These are phyloP conservation scores for Penicillium crustosum DNA, from an alignment of 2,329 filamentous ascomycete species.

Conservation along the genomic window DNA sequence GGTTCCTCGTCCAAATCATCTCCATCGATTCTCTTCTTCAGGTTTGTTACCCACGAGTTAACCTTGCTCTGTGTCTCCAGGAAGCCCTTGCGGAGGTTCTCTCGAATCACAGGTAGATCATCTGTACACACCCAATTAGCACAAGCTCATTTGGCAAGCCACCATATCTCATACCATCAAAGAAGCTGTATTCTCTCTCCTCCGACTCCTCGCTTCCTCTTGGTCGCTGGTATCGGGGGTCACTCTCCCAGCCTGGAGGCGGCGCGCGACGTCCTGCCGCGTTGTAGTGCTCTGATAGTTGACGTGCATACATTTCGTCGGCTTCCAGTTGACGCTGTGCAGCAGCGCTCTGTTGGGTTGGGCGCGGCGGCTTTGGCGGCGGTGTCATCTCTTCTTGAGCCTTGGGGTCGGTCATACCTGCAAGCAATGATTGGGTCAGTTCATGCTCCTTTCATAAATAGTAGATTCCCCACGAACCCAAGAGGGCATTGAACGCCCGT, in stretches of 20 bases:
- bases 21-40: constrained; percentile 93
- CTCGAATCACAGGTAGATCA: constrained; percentile 86
- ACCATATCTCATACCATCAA: constrained; percentile 61
- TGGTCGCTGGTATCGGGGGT: constrained; percentile 44
- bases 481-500: constrained; percentile 89
- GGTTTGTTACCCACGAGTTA: constrained; percentile 84
- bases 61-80: constrained; percentile 89
- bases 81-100: constrained; percentile 93
- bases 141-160: neutral
- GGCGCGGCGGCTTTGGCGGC: constrained; percentile 79
- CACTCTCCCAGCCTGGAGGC: constrained; percentile 34
- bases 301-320: constrained; percentile 87
- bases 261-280: constrained; percentile 36
- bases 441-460: neutral
- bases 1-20: constrained; percentile 60
- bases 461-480: constrained; percentile 58
- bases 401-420: constrained; percentile 78
- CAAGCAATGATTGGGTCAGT: constrained; percentile 11
- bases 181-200: constrained; percentile 80
- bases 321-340: constrained; percentile 80
- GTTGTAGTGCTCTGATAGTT: constrained; percentile 88
- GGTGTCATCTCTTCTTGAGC: constrained; percentile 62
- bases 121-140: constrained; percentile 52
- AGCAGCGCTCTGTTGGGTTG: constrained; percentile 56
- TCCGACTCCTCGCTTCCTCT: constrained; percentile 60